Conservation (phyloP, 2,329 filamentous ascomycete species). For the Shiraia sp. region DNA sequence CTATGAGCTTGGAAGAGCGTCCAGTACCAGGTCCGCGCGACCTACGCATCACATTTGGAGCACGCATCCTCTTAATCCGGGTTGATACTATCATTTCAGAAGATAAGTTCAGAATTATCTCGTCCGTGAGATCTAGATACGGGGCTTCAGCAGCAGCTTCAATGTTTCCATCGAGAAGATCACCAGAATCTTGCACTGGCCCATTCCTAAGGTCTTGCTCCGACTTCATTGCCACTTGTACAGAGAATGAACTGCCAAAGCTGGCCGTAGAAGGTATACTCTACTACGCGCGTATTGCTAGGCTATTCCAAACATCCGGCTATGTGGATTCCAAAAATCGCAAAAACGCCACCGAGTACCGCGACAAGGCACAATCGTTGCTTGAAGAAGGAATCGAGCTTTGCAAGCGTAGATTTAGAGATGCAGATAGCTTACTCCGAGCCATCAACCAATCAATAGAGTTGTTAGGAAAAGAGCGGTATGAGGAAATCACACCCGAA, state of each 20-base stretch:
- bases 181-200: constrained; percentile 1
- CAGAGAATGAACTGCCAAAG: constrained; percentile 40
- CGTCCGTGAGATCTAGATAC: neutral
- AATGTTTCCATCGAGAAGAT: constrained; percentile 17
- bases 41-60: constrained; percentile 35
- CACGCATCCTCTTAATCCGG: constrained; percentile 32
- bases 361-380: constrained; percentile 24
- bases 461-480: constrained; percentile 42
- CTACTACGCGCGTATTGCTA: constrained; percentile 37
- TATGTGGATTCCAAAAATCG: constrained; percentile 5
- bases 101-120: constrained; percentile 33
- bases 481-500: constrained; percentile 47
- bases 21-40: constrained; percentile 27
- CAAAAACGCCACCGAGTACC: constrained; percentile 13
- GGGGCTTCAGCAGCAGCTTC: neutral
- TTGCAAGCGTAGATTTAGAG: constrained; percentile 40
- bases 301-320: constrained; percentile 26
- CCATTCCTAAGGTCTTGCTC: constrained; percentile 32
- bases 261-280: constrained; percentile 44
- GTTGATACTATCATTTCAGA: constrained; percentile 31
- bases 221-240: constrained; percentile 35
- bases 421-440: constrained; percentile 22
- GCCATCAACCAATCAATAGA: constrained; percentile 32
- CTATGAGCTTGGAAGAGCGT: too few species aligned
- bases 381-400: constrained; percentile 35